Evolutionary conservation across 2,329 filamentous ascomycete species (phyloP).

Genomic region (Dryadomyces sulphureus): DNA sequence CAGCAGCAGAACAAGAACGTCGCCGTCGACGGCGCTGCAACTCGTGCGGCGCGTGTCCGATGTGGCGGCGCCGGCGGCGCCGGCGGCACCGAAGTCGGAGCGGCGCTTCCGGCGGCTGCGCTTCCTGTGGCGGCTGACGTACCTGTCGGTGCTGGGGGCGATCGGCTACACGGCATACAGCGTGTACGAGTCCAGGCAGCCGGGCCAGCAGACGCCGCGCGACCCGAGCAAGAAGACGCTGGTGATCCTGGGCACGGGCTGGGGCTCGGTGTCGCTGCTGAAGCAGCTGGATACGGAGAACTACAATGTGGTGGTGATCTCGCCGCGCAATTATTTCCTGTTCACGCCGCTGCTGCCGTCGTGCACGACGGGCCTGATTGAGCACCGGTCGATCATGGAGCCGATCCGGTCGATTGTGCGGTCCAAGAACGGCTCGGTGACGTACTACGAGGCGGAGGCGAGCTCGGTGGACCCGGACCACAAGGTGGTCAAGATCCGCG

Average conservation of each 20-base stretch:
- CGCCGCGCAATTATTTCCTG: slow-evolving; percentile 97
- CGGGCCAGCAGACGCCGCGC: slow-evolving; percentile 60
- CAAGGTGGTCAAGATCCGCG: slow-evolving; percentile 76
- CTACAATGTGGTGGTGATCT: slow-evolving; percentile 97
- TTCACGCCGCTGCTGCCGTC: slow-evolving; percentile 96
- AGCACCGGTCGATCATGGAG: slow-evolving; percentile 99
- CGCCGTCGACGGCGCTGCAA: slow-evolving; percentile 11
- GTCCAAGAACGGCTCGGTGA: slow-evolving; percentile 84
- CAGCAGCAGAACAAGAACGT: not conserved
- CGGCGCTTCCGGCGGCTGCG: slow-evolving; percentile 55
- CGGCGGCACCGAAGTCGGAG: slow-evolving; percentile 26
- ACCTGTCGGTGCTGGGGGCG: slow-evolving; percentile 56
- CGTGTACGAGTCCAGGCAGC: slow-evolving; percentile 72
- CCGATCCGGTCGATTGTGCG: slow-evolving; percentile 90
- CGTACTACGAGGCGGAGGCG: slow-evolving; percentile 95
- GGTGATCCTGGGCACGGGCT: slow-evolving; percentile 88
- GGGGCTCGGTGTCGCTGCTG: slow-evolving; percentile 86
- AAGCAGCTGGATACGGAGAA: slow-evolving; percentile 99
- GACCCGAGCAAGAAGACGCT: slow-evolving; percentile 93
- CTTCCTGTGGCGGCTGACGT: slow-evolving; percentile 73
- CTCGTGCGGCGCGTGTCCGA: slow-evolving; percentile 15
- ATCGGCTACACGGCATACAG: slow-evolving; percentile 61
- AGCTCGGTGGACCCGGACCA: slow-evolving; percentile 89
- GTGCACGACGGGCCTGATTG: slow-evolving; percentile 92
- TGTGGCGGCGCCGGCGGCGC: slow-evolving; percentile 11